These are phyloP conservation scores for Gossypium stocksii DNA, from an alignment of 345 rosid genomes.

Conservation along the genomic window DNA sequence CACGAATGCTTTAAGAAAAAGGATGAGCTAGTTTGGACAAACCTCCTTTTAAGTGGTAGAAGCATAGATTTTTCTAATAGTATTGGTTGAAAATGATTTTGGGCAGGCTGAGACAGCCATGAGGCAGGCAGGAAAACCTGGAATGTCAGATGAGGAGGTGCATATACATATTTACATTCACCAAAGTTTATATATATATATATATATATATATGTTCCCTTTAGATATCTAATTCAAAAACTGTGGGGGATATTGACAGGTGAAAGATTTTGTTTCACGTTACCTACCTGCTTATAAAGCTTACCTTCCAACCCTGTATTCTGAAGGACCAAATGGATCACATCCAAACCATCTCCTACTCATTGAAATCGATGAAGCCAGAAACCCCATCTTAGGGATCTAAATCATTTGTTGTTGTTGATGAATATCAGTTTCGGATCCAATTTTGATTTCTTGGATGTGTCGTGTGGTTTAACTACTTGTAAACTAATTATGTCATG, in stretches of 20 bases:
- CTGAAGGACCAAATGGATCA: slow-evolving; percentile 88
- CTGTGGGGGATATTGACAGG: slow-evolving; percentile 39
- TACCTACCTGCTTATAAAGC: slow-evolving; percentile 90
- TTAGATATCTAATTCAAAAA: background rate
- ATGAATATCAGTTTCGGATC: background rate
- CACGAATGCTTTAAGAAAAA: background rate
- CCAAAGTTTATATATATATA: background rate
- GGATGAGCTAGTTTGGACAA: background rate
- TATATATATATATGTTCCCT: no score
- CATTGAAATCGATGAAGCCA: slow-evolving; percentile 71
- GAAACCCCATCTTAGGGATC: slow-evolving; percentile 63
- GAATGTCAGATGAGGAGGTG: slow-evolving; percentile 95
- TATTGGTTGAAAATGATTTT: background rate
- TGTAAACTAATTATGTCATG: background rate
- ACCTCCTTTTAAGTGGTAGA: background rate
- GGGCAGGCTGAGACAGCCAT: slow-evolving; percentile 87
- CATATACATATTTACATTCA: background rate
- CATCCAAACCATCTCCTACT: slow-evolving; percentile 52
- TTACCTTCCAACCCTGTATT: slow-evolving; percentile 72
- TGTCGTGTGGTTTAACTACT: background rate
- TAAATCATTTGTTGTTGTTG: slow-evolving; percentile 12
- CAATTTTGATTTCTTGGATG: slow-evolving; percentile 22
- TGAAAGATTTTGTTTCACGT: slow-evolving; percentile 85
- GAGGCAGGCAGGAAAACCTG: slow-evolving; percentile 81
- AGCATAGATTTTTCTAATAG: background rate